Percentiles rank a stretch among this genome's conserved stretches.
Conservation (phyloP, 1,284 basidiomycete genomes). For the Chondrostereum purpureum region DNA sequence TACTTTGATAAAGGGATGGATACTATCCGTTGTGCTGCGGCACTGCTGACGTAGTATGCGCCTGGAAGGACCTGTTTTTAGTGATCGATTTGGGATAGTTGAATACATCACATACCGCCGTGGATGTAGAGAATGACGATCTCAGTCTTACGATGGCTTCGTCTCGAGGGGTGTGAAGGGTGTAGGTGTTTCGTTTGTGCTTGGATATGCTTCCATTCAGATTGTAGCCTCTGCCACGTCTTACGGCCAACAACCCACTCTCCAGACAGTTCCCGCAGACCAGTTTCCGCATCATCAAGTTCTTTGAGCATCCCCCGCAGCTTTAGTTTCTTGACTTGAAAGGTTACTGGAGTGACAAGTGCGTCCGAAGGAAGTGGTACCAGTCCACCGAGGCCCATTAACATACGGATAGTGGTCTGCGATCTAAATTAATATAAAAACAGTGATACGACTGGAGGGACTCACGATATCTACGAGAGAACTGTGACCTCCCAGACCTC, state of each 20-base stretch:
- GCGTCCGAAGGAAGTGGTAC: constrained; percentile 91
- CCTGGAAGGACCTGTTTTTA: constrained; percentile 34
- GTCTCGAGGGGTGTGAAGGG: constrained; percentile 15
- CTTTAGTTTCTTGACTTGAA: constrained; percentile 68
- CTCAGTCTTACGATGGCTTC: constrained; percentile 46
- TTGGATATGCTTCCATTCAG: constrained; percentile 65
- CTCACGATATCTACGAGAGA: constrained; percentile 81
- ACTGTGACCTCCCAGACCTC: constrained; percentile 79
- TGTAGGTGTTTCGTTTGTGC: constrained; percentile 7
- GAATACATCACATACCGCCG: constrained; percentile 79
- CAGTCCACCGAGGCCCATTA: constrained; percentile 78
- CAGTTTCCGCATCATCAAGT: constrained; percentile 69
- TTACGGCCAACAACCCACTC: constrained; percentile 96
- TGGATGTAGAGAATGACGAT: constrained; percentile 91
- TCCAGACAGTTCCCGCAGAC: constrained; percentile 76
- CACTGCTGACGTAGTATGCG: constrained; percentile 91
- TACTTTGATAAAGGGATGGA: constrained; percentile 91
- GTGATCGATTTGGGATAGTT: background rate
- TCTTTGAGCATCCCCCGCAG: constrained; percentile 75
- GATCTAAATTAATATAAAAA: too few species aligned
- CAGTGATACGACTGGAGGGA: too few species aligned
- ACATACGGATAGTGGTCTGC: constrained; percentile 69
- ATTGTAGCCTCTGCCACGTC: constrained; percentile 84
- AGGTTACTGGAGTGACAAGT: constrained; percentile 92
- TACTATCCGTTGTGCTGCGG: constrained; percentile 88